These are phyloP conservation scores for Mayamaea pseudoterrestris DNA, from an alignment of 108 stramenopile genomes.

Conservation along the genomic window DNA sequence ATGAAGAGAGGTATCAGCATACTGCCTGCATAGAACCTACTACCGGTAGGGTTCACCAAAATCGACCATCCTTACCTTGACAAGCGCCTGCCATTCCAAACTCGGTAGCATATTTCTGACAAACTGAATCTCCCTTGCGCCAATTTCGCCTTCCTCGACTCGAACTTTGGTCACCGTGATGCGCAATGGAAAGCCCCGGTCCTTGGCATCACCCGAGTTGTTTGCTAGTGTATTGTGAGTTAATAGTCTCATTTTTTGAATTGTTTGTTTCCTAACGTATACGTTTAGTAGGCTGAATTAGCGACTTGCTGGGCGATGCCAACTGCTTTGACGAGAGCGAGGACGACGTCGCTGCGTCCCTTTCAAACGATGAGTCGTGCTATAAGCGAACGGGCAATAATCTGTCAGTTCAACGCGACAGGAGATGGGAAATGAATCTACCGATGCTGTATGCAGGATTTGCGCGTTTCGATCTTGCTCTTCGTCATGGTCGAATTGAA, in stretches of 20 bases:
- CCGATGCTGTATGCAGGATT: too few species aligned
- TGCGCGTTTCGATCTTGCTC: too few species aligned
- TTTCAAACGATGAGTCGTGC: too few species aligned
- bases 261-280: background rate
- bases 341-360: too few species aligned
- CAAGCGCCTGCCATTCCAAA: constrained; percentile 60
- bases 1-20: background rate
- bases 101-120: constrained; percentile 54
- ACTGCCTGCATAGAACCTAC: background rate
- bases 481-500: too few species aligned
- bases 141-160: constrained; percentile 42
- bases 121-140: constrained; percentile 50
- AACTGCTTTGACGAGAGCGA: too few species aligned
- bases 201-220: constrained; percentile 64
- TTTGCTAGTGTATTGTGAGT: constrained; percentile 86
- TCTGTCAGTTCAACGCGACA: too few species aligned
- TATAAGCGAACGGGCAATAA: too few species aligned
- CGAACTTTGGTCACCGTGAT: constrained; percentile 76
- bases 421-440: too few species aligned
- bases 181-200: constrained; percentile 53
- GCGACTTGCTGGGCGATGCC: too few species aligned
- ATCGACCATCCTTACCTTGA: constrained; percentile 21
- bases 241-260: constrained; percentile 62
- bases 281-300: too few species aligned
- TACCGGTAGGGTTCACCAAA: constrained; percentile 4